phyloP scores from a whole-genome alignment of 1,284 basidiomycete genomes.

The Anthracocystis walkeri region DNA sequence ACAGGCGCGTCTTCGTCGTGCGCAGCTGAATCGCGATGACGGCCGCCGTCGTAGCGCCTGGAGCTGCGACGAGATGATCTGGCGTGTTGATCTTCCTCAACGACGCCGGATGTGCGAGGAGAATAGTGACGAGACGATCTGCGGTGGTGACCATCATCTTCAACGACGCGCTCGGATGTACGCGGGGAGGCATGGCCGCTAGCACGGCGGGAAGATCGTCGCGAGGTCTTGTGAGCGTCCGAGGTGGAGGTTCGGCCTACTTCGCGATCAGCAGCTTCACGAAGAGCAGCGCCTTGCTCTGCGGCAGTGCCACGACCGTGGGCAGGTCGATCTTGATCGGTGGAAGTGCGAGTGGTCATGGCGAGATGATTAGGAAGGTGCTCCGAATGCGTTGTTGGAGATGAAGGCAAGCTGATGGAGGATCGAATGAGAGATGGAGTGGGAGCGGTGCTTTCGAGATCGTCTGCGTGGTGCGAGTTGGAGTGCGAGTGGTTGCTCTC shows the following conservation, averaged over 20 bases:
- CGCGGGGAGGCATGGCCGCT: conserved; percentile 23
- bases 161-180: conserved; percentile 12
- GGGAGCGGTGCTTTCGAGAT: conserved; percentile 12
- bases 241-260: conserved; percentile 9
- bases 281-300: conserved; percentile 52
- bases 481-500: conserved; percentile 12
- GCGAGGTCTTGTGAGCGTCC: conserved; percentile 12
- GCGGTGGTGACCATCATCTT: conserved; percentile 9
- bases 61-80: conserved; percentile 24
- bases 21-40: background rate
- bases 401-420: conserved; percentile 20
- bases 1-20: background rate
- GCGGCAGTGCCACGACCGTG: conserved; percentile 53
- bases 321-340: conserved; percentile 10
- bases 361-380: background rate
- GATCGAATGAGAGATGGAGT: conserved; percentile 42
- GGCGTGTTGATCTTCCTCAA: background rate
- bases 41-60: conserved; percentile 7
- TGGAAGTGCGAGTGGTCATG: conserved; percentile 24
- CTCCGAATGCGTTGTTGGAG: background rate
- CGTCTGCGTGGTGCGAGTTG: conserved; percentile 2
- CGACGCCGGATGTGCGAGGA: conserved; percentile 4
- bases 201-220: conserved; percentile 33
- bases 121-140: conserved; percentile 27
- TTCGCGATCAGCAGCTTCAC: conserved; percentile 41